These are phyloP conservation scores for Boletus barrowsii DNA, from an alignment of 768 basidiomycete genomes.

Conservation along the genomic window DNA sequence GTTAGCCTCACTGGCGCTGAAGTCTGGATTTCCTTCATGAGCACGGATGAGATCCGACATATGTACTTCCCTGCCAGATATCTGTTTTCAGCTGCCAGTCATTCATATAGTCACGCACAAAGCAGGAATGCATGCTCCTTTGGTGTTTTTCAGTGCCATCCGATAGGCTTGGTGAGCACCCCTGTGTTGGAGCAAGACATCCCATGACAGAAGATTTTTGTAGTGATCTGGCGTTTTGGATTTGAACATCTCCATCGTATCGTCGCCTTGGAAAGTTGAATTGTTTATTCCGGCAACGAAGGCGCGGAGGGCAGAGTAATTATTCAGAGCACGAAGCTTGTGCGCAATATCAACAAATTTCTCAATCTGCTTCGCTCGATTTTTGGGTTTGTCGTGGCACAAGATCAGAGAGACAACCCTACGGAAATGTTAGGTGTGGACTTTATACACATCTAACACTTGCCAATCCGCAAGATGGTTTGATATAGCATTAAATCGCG, in stretches of 20 bases:
- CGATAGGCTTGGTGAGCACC: slow-evolving; percentile 91
- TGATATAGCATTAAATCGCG: slow-evolving; percentile 68
- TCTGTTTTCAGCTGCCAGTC: slow-evolving; percentile 10
- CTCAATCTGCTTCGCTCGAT: slow-evolving; percentile 80
- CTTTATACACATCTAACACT: slow-evolving; percentile 14
- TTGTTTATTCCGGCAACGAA: slow-evolving; percentile 92
- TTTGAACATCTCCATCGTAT: slow-evolving; percentile 74
- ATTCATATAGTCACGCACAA: slow-evolving; percentile 45
- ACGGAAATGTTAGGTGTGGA: slow-evolving; percentile 3
- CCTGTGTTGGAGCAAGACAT: slow-evolving; percentile 76
- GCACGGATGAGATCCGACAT: slow-evolving; percentile 86
- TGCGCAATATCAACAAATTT: slow-evolving; percentile 84
- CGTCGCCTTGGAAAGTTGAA: slow-evolving; percentile 73
- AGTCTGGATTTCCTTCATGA: slow-evolving; percentile 80
- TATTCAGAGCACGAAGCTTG: slow-evolving; percentile 77
- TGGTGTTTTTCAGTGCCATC: slow-evolving; percentile 80
- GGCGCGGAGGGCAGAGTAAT: slow-evolving; percentile 90
- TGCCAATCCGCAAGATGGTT: slow-evolving; percentile 86
- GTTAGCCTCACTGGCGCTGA: slow-evolving; percentile 56
- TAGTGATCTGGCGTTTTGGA: slow-evolving; percentile 61
- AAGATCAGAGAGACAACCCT: slow-evolving; percentile 93
- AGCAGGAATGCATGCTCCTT: slow-evolving; percentile 84
- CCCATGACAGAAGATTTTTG: slow-evolving; percentile 79
- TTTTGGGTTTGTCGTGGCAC: slow-evolving; percentile 74
- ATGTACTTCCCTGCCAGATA: slow-evolving; percentile 75